Evolutionary conservation across 1,139 yeast species (phyloP).

Genomic region (Yamadazyma trypodendri): DNA sequence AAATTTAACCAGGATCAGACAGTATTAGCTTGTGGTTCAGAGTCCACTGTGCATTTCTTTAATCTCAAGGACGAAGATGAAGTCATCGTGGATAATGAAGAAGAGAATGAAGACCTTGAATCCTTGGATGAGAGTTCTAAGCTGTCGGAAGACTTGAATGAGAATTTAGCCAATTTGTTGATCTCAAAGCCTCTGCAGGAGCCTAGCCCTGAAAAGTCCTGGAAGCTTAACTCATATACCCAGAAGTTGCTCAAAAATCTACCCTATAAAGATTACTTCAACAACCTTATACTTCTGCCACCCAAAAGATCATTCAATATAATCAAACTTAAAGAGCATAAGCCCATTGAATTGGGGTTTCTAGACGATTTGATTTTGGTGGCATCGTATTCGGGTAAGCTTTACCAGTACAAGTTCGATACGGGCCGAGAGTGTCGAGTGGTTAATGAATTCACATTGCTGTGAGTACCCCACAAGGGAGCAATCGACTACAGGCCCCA

Average conservation of each 20-base stretch:
- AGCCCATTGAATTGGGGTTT: conserved; percentile 42
- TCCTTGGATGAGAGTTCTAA: conserved; percentile 12
- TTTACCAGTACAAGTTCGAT: conserved; percentile 38
- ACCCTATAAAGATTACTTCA: conserved; percentile 44
- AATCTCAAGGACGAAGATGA: conserved; percentile 26
- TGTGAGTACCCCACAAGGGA: no score
- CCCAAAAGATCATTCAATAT: conserved; percentile 46
- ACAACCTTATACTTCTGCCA: conserved; percentile 45
- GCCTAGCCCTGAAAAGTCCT: conserved; percentile 8
- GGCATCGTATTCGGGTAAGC: conserved; percentile 41
- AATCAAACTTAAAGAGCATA: conserved; percentile 36
- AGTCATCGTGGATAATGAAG: conserved; percentile 7
- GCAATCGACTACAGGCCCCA: no score
- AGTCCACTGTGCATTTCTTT: conserved; percentile 69
- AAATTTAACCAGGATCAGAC: conserved; percentile 51
- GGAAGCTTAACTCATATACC: conserved; percentile 31
- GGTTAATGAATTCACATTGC: conserved; percentile 18
- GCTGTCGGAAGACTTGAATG: conserved; percentile 42
- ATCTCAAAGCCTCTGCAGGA: conserved; percentile 27
- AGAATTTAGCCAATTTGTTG: conserved; percentile 42
- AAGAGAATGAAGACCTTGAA: conserved; percentile 3
- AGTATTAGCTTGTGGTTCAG: conserved; percentile 65
- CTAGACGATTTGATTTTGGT: conserved; percentile 31
- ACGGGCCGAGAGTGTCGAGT: conserved; percentile 32
- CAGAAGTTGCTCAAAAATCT: conserved; percentile 38